Percentiles rank a stretch among this genome's conserved stretches.
These are phyloP conservation scores for Cercophora newfieldiana DNA, from an alignment of 495 filamentous ascomycete genomes.

Conservation along the genomic window DNA sequence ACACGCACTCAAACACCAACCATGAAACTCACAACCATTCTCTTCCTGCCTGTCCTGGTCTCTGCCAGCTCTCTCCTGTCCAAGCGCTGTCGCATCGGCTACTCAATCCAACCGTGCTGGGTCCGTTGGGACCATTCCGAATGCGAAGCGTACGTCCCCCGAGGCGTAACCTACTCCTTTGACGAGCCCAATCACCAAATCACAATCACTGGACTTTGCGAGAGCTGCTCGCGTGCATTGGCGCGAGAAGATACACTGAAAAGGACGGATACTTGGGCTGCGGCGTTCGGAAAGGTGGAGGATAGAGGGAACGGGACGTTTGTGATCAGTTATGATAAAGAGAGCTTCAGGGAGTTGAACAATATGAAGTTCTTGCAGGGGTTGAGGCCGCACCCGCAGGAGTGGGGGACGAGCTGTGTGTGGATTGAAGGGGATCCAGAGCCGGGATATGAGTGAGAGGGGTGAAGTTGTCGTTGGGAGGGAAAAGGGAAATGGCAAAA, in stretches of 20 bases:
- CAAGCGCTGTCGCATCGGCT: slow-evolving; percentile 7
- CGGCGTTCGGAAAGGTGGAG: background rate
- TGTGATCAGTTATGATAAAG: background rate
- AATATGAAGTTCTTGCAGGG: background rate
- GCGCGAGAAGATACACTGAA: background rate
- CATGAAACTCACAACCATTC: slow-evolving; percentile 6
- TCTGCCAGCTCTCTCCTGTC: background rate
- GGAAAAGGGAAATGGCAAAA: too few relatives aligned
- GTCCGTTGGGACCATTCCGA: slow-evolving; percentile 6
- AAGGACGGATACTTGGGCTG: background rate
- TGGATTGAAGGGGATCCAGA: background rate
- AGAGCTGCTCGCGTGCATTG: background rate
- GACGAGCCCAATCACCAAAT: background rate
- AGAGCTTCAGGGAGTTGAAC: too few relatives aligned
- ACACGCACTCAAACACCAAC: background rate
- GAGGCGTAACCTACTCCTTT: background rate
- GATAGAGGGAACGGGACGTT: slow-evolving; percentile 6
- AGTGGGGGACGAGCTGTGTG: background rate
- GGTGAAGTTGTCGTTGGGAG: too few relatives aligned
- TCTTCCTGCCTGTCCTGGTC: background rate
- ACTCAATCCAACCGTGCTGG: background rate
- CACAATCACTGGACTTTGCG: slow-evolving; percentile 2
- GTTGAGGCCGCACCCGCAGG: slow-evolving; percentile 1
- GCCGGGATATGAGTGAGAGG: background rate
- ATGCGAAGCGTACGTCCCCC: slow-evolving; percentile 1